Base-by-base conservation (phyloP, 805 yeast species). In the Candida ovalis region DNA sequence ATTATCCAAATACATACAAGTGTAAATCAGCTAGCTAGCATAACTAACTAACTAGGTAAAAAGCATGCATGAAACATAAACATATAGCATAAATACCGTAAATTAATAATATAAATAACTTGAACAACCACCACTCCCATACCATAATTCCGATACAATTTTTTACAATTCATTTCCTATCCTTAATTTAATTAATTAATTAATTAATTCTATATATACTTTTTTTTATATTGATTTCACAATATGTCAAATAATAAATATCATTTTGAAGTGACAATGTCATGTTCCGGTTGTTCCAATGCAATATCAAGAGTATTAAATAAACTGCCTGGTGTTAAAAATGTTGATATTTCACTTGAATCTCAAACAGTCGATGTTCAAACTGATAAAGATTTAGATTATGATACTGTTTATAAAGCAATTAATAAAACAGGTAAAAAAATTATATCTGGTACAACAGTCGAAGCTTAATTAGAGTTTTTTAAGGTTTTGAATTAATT, bases 401-500 rank as follows among this genome's bases (percentile, higher is more conserved):
- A 86, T 62, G 95, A 91, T 44, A 78, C 84, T 2, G 91, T 94
- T n/a, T 74, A 84, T 47, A 82, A 76, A 46, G 82, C 89, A 48
- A 92, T 92, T 54, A 72, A 84, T 53, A 92, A 92, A 74, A 90
- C 98, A 1, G 98, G 98, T 33, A 92, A 92, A 73, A 81, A 81
- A 59, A 85, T 92, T 49, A 72, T 76, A 42, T 73, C 75, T 27
- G 96, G 96, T 12, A 76, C 76, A 58, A 70, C 75, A 40, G 60
- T 84, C 45, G 72, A 67, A 42, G 28, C n/a, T 77, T 67, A 49
- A 10, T 24, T 9, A 27, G 38, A n/a, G n/a, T n/a, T n/a, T n/a
- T n/a, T n/a, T n/a, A n/a, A n/a, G n/a, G n/a, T n/a, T n/a, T n/a
- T n/a, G n/a, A n/a, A 30, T 18, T 18, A 19, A 35, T 9, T n/a